These are phyloP conservation scores for Sporothrix inflata DNA, from an alignment of 2,329 filamentous ascomycete genomes.

Conservation along the genomic window DNA sequence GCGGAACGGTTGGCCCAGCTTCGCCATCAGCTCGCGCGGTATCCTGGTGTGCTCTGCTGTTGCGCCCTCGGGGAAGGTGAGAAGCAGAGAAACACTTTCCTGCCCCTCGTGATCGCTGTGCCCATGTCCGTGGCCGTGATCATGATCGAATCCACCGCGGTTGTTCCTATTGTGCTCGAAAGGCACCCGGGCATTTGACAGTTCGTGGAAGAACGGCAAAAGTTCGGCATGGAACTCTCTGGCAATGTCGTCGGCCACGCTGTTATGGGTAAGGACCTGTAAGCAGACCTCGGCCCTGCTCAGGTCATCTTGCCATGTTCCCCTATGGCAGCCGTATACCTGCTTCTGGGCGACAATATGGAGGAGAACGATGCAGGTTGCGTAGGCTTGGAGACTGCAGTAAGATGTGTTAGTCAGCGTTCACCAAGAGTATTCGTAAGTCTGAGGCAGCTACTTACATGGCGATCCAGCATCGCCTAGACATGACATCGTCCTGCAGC, in stretches of 20 bases:
- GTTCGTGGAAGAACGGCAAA: conserved; percentile 17
- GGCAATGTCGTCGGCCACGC: conserved; percentile 25
- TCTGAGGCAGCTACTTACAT: conserved; percentile 35
- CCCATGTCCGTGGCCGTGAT: neutral
- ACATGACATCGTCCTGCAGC: conserved; percentile 34
- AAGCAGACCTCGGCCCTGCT: conserved; percentile 38
- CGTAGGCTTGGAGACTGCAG: conserved; percentile 40
- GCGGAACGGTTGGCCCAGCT: conserved; percentile 33
- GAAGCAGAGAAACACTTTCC: conserved; percentile 26
- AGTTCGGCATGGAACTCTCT: conserved; percentile 31
- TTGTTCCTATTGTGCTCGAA: neutral
- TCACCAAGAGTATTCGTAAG: neutral
- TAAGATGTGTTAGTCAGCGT: neutral
- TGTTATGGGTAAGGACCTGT: conserved; percentile 28
- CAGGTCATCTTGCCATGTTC: conserved; percentile 38
- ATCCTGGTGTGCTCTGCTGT: conserved; percentile 7
- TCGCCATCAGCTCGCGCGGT: conserved; percentile 27
- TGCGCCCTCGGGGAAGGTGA: conserved; percentile 26
- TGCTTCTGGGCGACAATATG: conserved; percentile 41
- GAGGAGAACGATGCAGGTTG: conserved; percentile 39
- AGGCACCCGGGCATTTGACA: conserved; percentile 17
- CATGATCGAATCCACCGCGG: neutral
- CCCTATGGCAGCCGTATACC: conserved; percentile 36
- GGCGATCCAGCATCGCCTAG: conserved; percentile 39
- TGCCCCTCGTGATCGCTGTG: neutral